Evolutionary conservation across 805 yeast species (phyloP), one percentile per base, ranked within the genome.

Genomic region (Tanozyma kutaoensis): DNA sequence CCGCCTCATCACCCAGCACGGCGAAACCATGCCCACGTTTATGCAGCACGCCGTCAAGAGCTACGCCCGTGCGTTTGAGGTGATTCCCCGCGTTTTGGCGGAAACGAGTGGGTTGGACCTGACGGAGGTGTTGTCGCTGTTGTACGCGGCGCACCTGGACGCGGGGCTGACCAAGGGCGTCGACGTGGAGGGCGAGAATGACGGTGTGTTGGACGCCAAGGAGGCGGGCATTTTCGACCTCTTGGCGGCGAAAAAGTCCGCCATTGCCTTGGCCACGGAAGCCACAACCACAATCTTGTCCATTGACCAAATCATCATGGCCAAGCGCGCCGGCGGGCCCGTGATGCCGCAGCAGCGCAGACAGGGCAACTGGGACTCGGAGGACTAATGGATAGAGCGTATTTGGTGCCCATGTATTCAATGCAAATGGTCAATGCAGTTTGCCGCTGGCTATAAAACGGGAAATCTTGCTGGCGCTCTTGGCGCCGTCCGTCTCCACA

Each of bases 261-360:
- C 96, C 25, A 77, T 91, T 39, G 72, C 76, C 42, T 76, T 91
- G 36, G 97, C 98, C 12, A 85, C 95, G 3, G 97, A 91, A 39
- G 95, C 96, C 26, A 93, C 95, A 10, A 71, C 68, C 36, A 91
- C 97, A 4, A 77, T 86, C 28, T 65, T 86, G 36, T 75, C 93
- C 15, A 91, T 91, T 27, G 97, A 91, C 52, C 97, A 88, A 66
- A 88, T 88, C 45, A 91, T 88, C 49, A 91, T 88, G 91, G 97
- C 98, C 24, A 88, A 88, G 70, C 74, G 95, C 51, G 96, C 97
- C 2, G 98, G 98, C 38, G 98, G 98, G 14, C 98, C 98, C 26
- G 75, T 62, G 18, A 76, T 85, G 69, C 95, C 95, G 19, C 49
- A 57, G 42, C 93, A 80, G 47, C 77, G 76, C 40, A 74, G 73